These are phyloP conservation scores for Fraxinus anomala DNA, from an alignment of 257 asterid genomes.

Conservation along the genomic window DNA sequence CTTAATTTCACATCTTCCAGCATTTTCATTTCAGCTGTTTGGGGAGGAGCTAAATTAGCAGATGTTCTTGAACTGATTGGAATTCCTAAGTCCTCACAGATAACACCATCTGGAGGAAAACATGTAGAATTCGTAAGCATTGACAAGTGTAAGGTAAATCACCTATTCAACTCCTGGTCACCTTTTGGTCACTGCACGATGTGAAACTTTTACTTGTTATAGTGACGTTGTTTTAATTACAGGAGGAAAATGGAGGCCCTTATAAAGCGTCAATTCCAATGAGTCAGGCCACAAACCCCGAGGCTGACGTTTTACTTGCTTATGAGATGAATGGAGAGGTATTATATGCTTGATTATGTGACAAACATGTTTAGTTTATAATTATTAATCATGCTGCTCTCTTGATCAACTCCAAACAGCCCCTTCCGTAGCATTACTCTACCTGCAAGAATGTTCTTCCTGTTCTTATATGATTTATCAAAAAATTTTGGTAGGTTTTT, in stretches of 20 bases:
- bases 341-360: conserved; percentile 4
- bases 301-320: conserved; percentile 89
- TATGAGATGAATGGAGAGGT: conserved; percentile 99
- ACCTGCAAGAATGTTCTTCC: background rate
- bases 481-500: background rate
- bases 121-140: conserved; percentile 96
- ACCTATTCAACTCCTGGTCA: conserved; percentile 9
- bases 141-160: conserved; percentile 90
- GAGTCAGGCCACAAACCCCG: conserved; percentile 88
- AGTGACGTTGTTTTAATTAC: conserved; percentile 21
- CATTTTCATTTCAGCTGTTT: conserved; percentile 63
- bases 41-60: conserved; percentile 93
- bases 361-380: background rate
- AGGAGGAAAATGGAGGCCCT: conserved; percentile 99
- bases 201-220: conserved; percentile 26
- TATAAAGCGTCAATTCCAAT: conserved; percentile 92
- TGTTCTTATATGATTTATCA: background rate
- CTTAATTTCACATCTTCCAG: conserved; percentile 22
- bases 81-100: conserved; percentile 61
- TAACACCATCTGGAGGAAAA: conserved; percentile 69
- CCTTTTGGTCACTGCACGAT: conserved; percentile 7
- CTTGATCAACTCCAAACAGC: background rate
- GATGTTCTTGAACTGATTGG: conserved; percentile 90
- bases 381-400: background rate
- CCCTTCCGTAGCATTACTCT: background rate